Conservation (phyloP, 768 basidiomycete species). For the Pleurotus salmoneostramineus region DNA sequence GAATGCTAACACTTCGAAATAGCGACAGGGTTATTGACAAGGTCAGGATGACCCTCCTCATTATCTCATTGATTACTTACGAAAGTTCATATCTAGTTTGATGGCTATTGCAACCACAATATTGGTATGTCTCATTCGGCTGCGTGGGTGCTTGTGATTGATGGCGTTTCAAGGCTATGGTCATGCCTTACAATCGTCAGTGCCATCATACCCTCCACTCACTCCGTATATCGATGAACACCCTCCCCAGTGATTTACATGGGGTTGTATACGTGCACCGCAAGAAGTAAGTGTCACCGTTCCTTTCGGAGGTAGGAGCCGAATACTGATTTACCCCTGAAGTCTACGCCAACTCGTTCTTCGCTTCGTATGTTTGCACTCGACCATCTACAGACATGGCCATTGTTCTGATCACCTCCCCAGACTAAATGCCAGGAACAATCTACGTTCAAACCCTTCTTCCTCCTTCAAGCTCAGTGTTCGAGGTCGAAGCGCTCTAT, state of each 20-base stretch:
- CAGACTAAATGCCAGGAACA: slow-evolving; percentile 4
- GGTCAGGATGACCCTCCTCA: neutral
- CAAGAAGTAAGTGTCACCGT: neutral
- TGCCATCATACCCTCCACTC: neutral
- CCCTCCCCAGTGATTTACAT: neutral
- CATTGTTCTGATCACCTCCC: neutral
- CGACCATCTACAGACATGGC: neutral
- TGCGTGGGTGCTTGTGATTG: too few species aligned
- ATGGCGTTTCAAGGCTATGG: neutral
- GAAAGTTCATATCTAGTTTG: neutral
- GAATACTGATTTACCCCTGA: neutral
- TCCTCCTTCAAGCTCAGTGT: neutral
- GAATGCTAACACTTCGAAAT: neutral
- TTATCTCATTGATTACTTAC: neutral
- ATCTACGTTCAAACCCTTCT: neutral
- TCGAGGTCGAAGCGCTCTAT: neutral
- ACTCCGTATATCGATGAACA: neutral
- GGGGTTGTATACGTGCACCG: slow-evolving; percentile 1
- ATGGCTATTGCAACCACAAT: slow-evolving; percentile 5
- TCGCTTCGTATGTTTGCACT: neutral
- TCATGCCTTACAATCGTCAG: slow-evolving; percentile 3
- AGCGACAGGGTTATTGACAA: slow-evolving; percentile 1
- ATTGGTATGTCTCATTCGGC: neutral
- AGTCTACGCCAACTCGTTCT: slow-evolving; percentile 2
- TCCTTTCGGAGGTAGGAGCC: neutral